Base-by-base conservation (phyloP, 2,329 filamentous ascomycete species). In the Akanthomyces uredinophilus region DNA sequence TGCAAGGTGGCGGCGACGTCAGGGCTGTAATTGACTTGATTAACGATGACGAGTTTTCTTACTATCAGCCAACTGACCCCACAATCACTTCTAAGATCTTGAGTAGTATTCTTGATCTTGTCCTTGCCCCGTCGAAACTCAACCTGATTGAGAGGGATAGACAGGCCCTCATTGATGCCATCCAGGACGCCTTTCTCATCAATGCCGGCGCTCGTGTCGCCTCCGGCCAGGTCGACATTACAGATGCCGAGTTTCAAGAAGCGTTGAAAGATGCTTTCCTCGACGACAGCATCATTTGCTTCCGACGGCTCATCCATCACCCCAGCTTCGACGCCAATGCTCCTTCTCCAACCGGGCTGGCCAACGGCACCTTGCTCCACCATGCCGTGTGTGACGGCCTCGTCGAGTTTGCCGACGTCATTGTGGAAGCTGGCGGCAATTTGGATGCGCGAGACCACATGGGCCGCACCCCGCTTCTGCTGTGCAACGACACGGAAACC, bases 391-490 rank as follows among this genome's bases (percentile, higher is more conserved):
- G 69, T 5, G 67, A 67, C 2, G 60, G 64, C 4, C 65, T 71
- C 4, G 37, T 66, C 2, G 66, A 69, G 1, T 69, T 72, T 4
- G 67, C 77, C 10, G 61, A 69, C 2, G 24, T 70, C 3, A 68
- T 78, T 5, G 63, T 71, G 18, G 57, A 66, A 6, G 64, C 66
- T 4, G 70, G 69, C 5, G 68, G 71, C 8, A 65, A 74, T 29
- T 57, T 77, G 5, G 65, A 67, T 8, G 65, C 67, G 0, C 64
- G 64, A 1, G 73, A 77, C 22, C 50, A 60, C 1, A 58, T 64
- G 0, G 71, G 71, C 0, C 71, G 72, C 22, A 77, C 76, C 2
- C 75, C 76, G 1, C 56, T 78, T 4, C 71, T 77, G 70, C 61
- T 74, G 0, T 67, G 66, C 13, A 75, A 77, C 44, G 65, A 67